Conservation (phyloP, 441 rosid genomes). For the Erodium chrysanthum region DNA sequence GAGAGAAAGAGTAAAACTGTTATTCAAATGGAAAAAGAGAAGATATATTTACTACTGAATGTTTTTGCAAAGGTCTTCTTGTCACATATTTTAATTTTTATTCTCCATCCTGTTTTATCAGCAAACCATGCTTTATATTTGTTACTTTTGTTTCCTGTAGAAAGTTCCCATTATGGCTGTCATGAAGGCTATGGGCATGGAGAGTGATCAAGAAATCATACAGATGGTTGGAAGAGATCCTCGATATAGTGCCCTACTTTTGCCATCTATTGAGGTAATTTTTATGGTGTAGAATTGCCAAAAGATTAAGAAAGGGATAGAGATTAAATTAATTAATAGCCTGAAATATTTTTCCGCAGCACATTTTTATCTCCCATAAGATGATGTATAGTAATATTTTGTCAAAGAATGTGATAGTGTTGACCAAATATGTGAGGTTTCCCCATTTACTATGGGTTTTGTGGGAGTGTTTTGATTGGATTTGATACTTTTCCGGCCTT, state of each 20-base stretch:
- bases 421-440: neutral
- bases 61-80: constrained; percentile 57
- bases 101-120: neutral
- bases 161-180: constrained; percentile 84
- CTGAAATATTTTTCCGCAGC: neutral
- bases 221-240: constrained; percentile 97
- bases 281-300: neutral
- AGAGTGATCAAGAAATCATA: constrained; percentile 89
- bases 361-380: neutral
- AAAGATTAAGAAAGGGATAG: neutral
- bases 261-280: constrained; percentile 83
- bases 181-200: constrained; percentile 95
- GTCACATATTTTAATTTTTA: constrained; percentile 1
- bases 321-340: neutral
- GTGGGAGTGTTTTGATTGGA: too few relatives aligned
- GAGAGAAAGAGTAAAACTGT: constrained; percentile 77
- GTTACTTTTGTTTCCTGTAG: constrained; percentile 10
- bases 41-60: constrained; percentile 56
- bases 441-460: neutral
- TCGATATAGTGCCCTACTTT: constrained; percentile 58
- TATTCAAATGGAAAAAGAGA: constrained; percentile 81
- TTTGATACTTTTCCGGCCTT: too few relatives aligned
- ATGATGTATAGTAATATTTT: neutral
- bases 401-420: neutral
- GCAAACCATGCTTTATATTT: neutral